A percentile compares a stretch with the other conserved stretches of the same genome.
Evolutionary conservation across 192 early-diverging fungal genomes (phyloP).

Genomic region (Chytriomyces sp.): DNA sequence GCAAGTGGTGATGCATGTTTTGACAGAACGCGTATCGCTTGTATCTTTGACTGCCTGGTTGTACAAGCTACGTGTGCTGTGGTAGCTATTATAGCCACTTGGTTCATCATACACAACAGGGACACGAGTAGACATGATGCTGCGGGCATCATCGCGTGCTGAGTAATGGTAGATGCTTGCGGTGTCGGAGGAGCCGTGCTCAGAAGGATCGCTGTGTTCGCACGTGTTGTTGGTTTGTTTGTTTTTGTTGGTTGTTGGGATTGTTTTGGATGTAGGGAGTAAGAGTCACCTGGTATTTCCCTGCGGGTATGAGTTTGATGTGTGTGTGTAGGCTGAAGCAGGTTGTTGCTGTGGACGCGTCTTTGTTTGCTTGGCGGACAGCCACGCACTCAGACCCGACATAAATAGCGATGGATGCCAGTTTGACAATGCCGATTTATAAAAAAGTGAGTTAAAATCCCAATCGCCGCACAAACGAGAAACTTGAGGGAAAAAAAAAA

Average conservation of each 20-base stretch:
- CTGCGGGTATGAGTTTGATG: background rate
- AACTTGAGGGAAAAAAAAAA: background rate
- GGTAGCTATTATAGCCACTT: background rate
- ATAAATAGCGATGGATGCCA: too few species aligned
- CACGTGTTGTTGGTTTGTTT: too few species aligned
- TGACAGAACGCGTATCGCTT: conserved; percentile 19
- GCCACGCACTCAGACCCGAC: background rate
- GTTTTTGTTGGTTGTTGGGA: too few species aligned
- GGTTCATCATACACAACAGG: background rate
- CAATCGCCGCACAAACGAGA: background rate
- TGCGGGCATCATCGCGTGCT: background rate
- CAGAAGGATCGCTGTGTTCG: background rate
- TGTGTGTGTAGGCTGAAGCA: background rate
- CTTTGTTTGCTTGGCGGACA: background rate
- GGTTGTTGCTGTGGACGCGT: too few species aligned
- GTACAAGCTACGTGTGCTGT: too few species aligned
- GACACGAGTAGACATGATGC: background rate
- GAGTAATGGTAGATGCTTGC: background rate
- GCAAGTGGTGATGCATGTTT: conserved; percentile 21
- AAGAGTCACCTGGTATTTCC: too few species aligned
- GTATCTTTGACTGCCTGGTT: background rate
- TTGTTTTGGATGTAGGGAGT: too few species aligned
- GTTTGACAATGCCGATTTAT: too few species aligned
- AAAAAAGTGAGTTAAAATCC: too few species aligned
- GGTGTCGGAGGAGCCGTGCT: background rate